Percentiles rank a stretch among this genome's conserved stretches.
These are phyloP conservation scores for Zygoascus flipseniorum DNA, from an alignment of 805 yeast species.

Conservation along the genomic window DNA sequence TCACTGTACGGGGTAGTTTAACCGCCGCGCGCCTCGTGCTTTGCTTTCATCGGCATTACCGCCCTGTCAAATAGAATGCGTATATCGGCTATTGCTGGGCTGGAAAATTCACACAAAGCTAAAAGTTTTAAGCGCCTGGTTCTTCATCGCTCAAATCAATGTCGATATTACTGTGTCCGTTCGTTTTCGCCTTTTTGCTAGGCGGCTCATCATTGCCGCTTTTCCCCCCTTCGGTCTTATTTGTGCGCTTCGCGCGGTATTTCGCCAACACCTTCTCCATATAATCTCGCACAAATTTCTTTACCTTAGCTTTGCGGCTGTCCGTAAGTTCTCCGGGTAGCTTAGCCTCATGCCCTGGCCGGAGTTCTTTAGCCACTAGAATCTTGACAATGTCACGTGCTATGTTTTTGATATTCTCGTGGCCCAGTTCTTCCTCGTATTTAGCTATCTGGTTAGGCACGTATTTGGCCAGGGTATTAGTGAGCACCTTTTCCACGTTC, in stretches of 20 bases:
- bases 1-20: neutral
- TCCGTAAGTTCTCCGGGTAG: conserved; percentile 48
- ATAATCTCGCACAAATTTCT: conserved; percentile 42
- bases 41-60: neutral
- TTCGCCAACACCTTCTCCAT: conserved; percentile 15
- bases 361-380: conserved; percentile 61
- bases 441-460: conserved; percentile 74
- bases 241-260: conserved; percentile 5
- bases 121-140: too few species aligned
- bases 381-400: conserved; percentile 69
- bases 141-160: neutral
- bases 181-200: neutral
- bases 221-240: conserved; percentile 2
- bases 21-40: neutral
- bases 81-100: neutral
- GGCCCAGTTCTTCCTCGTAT: conserved; percentile 58
- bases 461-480: conserved; percentile 50
- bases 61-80: neutral
- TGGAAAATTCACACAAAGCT: too few species aligned
- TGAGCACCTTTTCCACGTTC: conserved; percentile 6
- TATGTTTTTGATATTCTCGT: conserved; percentile 64
- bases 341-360: conserved; percentile 26
- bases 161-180: neutral
- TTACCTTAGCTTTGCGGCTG: conserved; percentile 63
- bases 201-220: conserved; percentile 3